These are phyloP conservation scores for Pythium apleroticum DNA, from an alignment of 352 stramenopile genomes.

Conservation along the genomic window DNA sequence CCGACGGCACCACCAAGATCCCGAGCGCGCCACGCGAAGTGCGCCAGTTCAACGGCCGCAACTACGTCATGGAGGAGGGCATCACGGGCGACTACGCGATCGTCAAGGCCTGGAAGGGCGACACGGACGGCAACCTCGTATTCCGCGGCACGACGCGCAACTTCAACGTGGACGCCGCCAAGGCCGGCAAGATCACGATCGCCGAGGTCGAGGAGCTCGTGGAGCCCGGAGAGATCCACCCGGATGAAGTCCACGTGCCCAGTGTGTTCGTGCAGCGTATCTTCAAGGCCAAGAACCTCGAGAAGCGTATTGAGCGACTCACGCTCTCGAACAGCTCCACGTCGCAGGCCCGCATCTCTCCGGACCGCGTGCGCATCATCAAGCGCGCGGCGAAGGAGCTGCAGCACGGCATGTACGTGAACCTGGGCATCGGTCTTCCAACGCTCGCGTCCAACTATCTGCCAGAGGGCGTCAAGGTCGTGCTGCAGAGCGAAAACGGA, in stretches of 20 bases:
- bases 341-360: conserved; percentile 63
- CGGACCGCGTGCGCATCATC: conserved; percentile 91
- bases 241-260: conserved; percentile 94
- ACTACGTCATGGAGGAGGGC: conserved; percentile 96
- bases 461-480: conserved; percentile 91
- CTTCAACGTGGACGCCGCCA: conserved; percentile 95
- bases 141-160: conserved; percentile 96
- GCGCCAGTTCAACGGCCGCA: conserved; percentile 78
- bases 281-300: conserved; percentile 86
- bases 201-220: conserved; percentile 96
- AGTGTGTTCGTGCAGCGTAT: conserved; percentile 96
- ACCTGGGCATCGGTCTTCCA: conserved; percentile 95
- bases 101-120: conserved; percentile 96
- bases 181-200: conserved; percentile 92
- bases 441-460: conserved; percentile 96
- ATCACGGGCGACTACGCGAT: conserved; percentile 93
- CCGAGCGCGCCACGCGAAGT: conserved; percentile 68
- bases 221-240: conserved; percentile 90
- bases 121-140: conserved; percentile 95
- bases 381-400: conserved; percentile 88
- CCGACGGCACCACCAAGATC: conserved; percentile 68
- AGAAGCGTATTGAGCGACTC: conserved; percentile 95
- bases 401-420: conserved; percentile 97
- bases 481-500: conserved; percentile 96
- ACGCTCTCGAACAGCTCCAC: conserved; percentile 78